Conservation (phyloP, 345 rosid genomes). For the Corchorus olitorius region DNA sequence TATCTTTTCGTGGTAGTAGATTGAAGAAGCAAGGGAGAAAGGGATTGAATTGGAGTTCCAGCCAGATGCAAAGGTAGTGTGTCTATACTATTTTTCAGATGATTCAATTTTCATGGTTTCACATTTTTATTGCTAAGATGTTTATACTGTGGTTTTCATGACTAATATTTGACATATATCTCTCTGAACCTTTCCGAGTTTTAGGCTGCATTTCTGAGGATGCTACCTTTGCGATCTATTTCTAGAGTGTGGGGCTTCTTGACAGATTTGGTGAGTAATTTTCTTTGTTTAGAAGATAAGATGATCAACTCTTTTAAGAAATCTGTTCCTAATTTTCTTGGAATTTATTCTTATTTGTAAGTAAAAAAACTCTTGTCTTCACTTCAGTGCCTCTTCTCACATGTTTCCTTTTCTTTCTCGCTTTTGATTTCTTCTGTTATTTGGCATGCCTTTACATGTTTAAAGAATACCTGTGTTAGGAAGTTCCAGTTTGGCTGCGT, state of each 20-base stretch:
- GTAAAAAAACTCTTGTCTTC: too few relatives aligned
- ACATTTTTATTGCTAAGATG: neutral
- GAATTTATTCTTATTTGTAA: neutral
- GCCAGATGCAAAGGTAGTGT: slow-evolving; percentile 68
- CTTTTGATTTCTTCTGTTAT: too few relatives aligned
- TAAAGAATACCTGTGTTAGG: slow-evolving; percentile 42
- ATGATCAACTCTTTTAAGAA: neutral
- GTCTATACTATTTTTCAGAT: neutral
- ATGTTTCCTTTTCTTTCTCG: too few relatives aligned
- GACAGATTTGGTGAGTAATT: slow-evolving; percentile 60
- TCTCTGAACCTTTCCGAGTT: slow-evolving; percentile 20
- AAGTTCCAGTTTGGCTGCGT: slow-evolving; percentile 83
- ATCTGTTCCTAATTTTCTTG: neutral
- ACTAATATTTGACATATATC: neutral
- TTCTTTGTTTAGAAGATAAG: slow-evolving; percentile 15
- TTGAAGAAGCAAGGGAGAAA: slow-evolving; percentile 77
- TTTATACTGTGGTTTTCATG: neutral
- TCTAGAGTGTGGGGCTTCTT: slow-evolving; percentile 89
- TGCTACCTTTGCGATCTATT: slow-evolving; percentile 82
- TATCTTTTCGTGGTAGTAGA: slow-evolving; percentile 42
- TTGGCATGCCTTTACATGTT: slow-evolving; percentile 24
- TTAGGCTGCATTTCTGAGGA: slow-evolving; percentile 79
- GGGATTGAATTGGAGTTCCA: slow-evolving; percentile 83
- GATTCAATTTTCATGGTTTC: neutral
- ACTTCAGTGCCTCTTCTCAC: too few relatives aligned